phyloP scores from a whole-genome alignment of 352 stramenopile species.

The Thraustotheca clavata region DNA sequence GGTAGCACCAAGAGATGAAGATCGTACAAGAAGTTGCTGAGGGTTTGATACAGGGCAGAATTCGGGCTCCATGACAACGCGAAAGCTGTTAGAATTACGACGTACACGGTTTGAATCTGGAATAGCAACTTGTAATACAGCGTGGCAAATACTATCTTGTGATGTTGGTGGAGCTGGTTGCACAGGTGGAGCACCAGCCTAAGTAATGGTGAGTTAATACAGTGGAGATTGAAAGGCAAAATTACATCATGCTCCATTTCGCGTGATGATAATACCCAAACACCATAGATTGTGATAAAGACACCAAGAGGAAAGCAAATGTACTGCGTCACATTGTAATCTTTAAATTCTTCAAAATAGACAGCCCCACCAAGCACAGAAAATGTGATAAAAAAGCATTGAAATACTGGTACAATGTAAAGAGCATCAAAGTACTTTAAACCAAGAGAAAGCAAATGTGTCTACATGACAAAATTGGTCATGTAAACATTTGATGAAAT shows the following conservation, averaged over 20 bases:
- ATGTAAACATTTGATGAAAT: background rate
- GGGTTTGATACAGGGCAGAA: constrained; percentile 19
- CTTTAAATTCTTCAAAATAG: constrained; percentile 86
- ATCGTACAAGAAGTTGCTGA: constrained; percentile 8
- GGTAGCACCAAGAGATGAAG: constrained; percentile 12
- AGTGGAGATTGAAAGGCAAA: background rate
- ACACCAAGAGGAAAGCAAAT: constrained; percentile 33
- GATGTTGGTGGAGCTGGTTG: constrained; percentile 10
- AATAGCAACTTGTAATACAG: background rate
- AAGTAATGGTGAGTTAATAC: background rate
- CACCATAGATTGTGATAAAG: constrained; percentile 56
- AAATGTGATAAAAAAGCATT: constrained; percentile 88
- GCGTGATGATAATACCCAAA: constrained; percentile 55
- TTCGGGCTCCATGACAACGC: constrained; percentile 19
- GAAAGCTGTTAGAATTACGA: constrained; percentile 18
- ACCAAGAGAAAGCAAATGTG: constrained; percentile 77
- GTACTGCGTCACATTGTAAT: constrained; percentile 27
- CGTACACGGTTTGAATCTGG: background rate
- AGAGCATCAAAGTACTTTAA: constrained; percentile 82
- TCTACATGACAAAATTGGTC: constrained; percentile 25
- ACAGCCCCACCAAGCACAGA: constrained; percentile 83
- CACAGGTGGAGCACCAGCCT: constrained; percentile 26
- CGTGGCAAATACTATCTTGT: constrained; percentile 1
- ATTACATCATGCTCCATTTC: constrained; percentile 43
- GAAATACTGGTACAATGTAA: constrained; percentile 78